phyloP scores from a whole-genome alignment of 2,329 filamentous ascomycete genomes.

The Colletotrichum sp. region DNA sequence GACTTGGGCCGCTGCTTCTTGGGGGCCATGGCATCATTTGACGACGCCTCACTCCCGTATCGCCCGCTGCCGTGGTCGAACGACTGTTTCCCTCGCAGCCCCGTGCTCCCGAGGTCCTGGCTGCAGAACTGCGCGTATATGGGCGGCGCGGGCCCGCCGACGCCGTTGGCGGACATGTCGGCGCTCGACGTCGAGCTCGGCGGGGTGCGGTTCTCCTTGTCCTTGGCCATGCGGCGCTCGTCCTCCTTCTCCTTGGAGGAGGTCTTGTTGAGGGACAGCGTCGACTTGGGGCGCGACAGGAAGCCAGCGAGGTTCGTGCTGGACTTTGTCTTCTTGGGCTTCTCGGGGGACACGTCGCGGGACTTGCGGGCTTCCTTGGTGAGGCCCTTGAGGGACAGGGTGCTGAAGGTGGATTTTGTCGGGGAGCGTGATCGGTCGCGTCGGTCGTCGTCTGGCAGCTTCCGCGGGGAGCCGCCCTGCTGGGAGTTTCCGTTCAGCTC shows the following conservation, averaged over 20 bases:
- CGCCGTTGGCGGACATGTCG: slow-evolving; percentile 30
- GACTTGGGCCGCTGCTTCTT: slow-evolving; percentile 55
- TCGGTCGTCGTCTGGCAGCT: slow-evolving; percentile 36
- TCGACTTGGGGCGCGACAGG: slow-evolving; percentile 75
- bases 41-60: slow-evolving; percentile 12
- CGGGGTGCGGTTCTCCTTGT: slow-evolving; percentile 85
- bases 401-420: slow-evolving; percentile 48
- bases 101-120: slow-evolving; percentile 31
- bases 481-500: slow-evolving; percentile 62
- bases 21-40: background rate
- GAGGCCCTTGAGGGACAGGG: slow-evolving; percentile 49
- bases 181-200: slow-evolving; percentile 47
- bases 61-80: slow-evolving; percentile 17
- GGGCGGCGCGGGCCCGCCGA: slow-evolving; percentile 55
- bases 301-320: slow-evolving; percentile 81
- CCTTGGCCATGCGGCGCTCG: slow-evolving; percentile 56
- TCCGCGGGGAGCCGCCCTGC: slow-evolving; percentile 47
- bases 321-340: slow-evolving; percentile 82
- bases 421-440: slow-evolving; percentile 41
- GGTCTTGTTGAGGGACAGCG: slow-evolving; percentile 66
- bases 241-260: slow-evolving; percentile 50
- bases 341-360: slow-evolving; percentile 57
- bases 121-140: slow-evolving; percentile 80
- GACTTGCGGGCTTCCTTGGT: slow-evolving; percentile 42
- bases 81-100: slow-evolving; percentile 20